Evolutionary conservation across 768 basidiomycete species (phyloP).

Genomic region (Dioszegia aurantiaca): DNA sequence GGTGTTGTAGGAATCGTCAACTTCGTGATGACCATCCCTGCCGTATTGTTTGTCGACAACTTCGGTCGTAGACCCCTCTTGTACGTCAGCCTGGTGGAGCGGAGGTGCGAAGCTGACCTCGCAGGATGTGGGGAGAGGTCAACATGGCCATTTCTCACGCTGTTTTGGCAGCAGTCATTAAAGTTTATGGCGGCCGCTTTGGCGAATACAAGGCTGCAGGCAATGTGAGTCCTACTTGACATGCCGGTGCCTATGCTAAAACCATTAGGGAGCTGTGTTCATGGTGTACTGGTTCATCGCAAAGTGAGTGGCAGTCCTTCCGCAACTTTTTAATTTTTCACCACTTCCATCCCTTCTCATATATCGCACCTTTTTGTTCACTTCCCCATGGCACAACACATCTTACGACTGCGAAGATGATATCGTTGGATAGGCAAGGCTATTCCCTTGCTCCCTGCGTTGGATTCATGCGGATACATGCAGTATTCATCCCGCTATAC

Average conservation of each 20-base stretch:
- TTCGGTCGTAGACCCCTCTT: conserved; percentile 64
- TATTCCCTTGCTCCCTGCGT: neutral
- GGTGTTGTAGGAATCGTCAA: conserved; percentile 79
- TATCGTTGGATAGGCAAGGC: no score
- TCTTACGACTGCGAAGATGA: no score
- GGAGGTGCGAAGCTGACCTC: conserved; percentile 51
- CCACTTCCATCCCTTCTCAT: no score
- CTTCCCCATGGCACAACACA: no score
- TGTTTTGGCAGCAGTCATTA: conserved; percentile 65
- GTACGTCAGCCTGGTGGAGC: conserved; percentile 34
- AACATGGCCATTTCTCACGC: conserved; percentile 59
- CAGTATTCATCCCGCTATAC: neutral
- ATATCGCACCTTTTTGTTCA: no score
- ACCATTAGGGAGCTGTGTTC: conserved; percentile 30
- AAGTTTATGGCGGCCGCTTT: conserved; percentile 58
- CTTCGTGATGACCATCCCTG: conserved; percentile 72
- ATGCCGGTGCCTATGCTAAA: neutral
- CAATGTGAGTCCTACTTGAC: conserved; percentile 55
- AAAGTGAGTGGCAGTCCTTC: neutral
- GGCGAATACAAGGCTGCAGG: conserved; percentile 61
- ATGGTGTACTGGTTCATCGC: conserved; percentile 24
- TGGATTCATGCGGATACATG: no score
- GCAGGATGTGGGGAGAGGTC: conserved; percentile 17
- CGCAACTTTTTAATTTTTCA: no score
- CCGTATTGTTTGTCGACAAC: conserved; percentile 76